Evolutionary conservation across 192 early-diverging fungal species (phyloP).

Genomic region (Coemansia sp.): DNA sequence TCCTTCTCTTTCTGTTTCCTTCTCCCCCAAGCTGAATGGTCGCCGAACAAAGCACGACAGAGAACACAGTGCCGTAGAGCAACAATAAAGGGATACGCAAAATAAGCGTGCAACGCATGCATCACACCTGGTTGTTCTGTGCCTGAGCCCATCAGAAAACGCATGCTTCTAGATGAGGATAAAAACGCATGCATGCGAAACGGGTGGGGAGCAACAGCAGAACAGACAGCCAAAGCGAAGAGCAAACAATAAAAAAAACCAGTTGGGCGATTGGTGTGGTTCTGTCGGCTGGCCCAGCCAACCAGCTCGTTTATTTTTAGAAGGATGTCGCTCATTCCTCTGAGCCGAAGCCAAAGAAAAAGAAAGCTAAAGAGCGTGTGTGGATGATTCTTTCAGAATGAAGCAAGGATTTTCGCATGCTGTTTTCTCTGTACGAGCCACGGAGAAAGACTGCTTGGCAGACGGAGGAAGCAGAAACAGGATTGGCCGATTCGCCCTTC

Average conservation of each 20-base stretch:
- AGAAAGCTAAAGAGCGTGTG: background rate
- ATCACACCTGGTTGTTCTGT: background rate
- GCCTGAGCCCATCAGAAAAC: background rate
- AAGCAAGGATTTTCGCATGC: background rate
- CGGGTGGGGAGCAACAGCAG: background rate
- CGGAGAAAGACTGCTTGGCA: background rate
- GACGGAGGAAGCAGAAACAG: constrained; percentile 3
- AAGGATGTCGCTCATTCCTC: constrained; percentile 1
- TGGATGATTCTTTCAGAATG: background rate
- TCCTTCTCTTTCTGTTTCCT: background rate
- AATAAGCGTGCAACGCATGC: background rate
- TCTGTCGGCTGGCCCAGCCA: background rate
- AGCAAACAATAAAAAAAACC: background rate
- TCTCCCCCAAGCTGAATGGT: background rate
- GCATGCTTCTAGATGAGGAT: background rate
- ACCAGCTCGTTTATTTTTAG: constrained; percentile 2
- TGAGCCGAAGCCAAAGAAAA: background rate
- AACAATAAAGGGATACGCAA: background rate
- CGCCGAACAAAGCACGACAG: background rate
- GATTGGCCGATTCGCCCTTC: background rate
- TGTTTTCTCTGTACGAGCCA: background rate
- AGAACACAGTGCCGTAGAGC: too few species aligned
- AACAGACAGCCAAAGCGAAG: background rate
- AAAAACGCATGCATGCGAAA: background rate
- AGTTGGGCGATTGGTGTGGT: background rate